Evolutionary conservation across 1,139 yeast genomes (phyloP).

Genomic region (Diutina sp.): DNA sequence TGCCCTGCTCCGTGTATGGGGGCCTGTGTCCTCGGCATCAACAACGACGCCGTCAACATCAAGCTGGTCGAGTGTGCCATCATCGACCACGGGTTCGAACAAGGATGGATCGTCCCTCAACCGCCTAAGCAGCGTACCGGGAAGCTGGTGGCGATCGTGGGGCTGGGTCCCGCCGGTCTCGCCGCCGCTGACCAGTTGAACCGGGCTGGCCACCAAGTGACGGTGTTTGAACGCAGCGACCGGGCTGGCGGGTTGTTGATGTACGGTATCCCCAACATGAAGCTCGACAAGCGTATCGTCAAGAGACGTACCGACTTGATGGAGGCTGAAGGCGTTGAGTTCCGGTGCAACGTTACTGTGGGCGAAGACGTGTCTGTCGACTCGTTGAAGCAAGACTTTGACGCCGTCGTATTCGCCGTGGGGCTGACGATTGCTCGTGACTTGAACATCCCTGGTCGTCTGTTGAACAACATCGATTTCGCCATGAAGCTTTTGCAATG

Average conservation of each 20-base stretch:
- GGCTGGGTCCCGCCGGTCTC: conserved; percentile 96
- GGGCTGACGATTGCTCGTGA: conserved; percentile 97
- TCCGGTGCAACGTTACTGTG: conserved; percentile 63
- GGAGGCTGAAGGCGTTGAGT: conserved; percentile 81
- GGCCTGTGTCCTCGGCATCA: conserved; percentile 91
- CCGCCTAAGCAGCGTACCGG: conserved; percentile 80
- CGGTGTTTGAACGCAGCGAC: conserved; percentile 88
- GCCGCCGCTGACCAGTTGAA: conserved; percentile 95
- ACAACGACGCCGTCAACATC: conserved; percentile 92
- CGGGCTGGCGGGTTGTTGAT: conserved; percentile 93
- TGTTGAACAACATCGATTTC: conserved; percentile 74
- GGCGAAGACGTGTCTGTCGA: conserved; percentile 73
- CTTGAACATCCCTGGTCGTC: conserved; percentile 88
- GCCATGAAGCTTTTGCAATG: conserved; percentile 88
- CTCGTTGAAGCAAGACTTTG: conserved; percentile 49
- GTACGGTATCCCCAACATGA: conserved; percentile 99
- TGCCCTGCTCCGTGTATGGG: conserved; percentile 99
- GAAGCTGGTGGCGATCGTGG: conserved; percentile 72
- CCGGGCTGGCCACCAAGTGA: conserved; percentile 87
- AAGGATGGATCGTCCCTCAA: conserved; percentile 88
- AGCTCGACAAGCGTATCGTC: conserved; percentile 84
- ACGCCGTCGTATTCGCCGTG: conserved; percentile 86
- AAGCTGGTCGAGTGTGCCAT: conserved; percentile 94
- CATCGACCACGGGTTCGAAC: conserved; percentile 90
- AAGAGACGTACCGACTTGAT: conserved; percentile 86